Conservation (phyloP, 805 yeast genomes). For the Saccharomycopsis synnaedendra region DNA sequence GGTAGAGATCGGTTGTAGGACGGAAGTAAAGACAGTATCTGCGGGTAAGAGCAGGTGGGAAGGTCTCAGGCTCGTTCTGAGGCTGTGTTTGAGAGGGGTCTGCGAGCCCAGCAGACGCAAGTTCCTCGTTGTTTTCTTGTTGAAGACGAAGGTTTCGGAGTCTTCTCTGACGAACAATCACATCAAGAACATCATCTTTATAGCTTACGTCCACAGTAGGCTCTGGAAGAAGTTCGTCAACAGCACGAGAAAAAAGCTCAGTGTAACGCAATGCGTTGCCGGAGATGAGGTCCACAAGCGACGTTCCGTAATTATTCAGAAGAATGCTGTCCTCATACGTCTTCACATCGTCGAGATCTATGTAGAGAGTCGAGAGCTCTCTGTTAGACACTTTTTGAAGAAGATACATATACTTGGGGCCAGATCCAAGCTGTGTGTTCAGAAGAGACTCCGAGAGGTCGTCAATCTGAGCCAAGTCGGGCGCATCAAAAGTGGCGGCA, state of each 20-base stretch:
- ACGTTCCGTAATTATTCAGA: constrained; percentile 21
- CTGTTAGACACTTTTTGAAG: constrained; percentile 81
- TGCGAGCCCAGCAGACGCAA: constrained; percentile 31
- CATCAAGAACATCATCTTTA: constrained; percentile 86
- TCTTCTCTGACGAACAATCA: constrained; percentile 81
- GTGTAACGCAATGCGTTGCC: constrained; percentile 70
- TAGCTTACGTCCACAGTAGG: constrained; percentile 75
- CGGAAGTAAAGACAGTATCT: constrained; percentile 80
- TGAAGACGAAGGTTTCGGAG: constrained; percentile 67
- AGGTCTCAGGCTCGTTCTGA: constrained; percentile 35
- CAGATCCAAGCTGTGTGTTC: constrained; percentile 24
- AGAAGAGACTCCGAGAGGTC: constrained; percentile 18
- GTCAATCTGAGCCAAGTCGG: constrained; percentile 19
- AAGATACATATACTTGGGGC: constrained; percentile 65
- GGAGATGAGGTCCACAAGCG: constrained; percentile 46
- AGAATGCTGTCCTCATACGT: constrained; percentile 45
- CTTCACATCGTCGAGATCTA: constrained; percentile 80
- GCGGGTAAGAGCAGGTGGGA: constrained; percentile 80
- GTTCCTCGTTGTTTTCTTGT: constrained; percentile 56
- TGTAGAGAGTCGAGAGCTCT: constrained; percentile 50
- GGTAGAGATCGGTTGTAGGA: constrained; percentile 44
- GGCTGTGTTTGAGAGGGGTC: constrained; percentile 20
- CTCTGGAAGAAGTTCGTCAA: constrained; percentile 76
- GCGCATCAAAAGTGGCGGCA: constrained; percentile 2
- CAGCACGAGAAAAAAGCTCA: constrained; percentile 62